Evolutionary conservation across 1,284 basidiomycete species (phyloP), one percentile per base, ranked within the genome.

Genomic region (Spongiforma sp.): DNA sequence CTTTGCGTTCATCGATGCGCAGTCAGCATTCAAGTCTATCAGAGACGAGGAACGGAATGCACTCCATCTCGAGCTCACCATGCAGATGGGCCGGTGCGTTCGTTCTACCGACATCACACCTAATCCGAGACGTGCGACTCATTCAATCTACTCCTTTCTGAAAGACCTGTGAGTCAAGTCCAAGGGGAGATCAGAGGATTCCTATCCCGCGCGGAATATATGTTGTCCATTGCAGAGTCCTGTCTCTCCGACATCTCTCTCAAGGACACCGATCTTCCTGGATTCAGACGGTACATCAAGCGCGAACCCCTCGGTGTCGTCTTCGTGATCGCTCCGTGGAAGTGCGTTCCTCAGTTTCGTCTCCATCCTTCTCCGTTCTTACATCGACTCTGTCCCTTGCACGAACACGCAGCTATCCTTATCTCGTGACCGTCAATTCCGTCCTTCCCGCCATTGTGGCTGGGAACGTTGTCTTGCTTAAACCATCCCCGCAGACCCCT

Each of bases 401-500:
- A 14, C 17, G 28, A 54, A 36, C 10, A 26, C 56, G 12, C 28
- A 57, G 93, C 78, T 97, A 87, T 78, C 95, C 95, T 0, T 96
- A 95, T 80, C 87, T 98, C 57, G 90, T 90, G 54, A 88, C 93
- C 41, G 87, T 98, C 77, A 98, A 98, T 79, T 89, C 93, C 3
- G 89, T 98, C 61, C 85, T 98, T 36, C 96, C 96, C 3, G 94
- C 95, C 1, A 81, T 98, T 65, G 82, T 97, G 43, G 88, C 94
- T 8, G 94, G 96, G 33, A 98, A 99, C 77, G 81, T 93, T 0
- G 93, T 98, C 19, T 79, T 98, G 57, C 82, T 98, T 75, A 99
- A 98, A 78, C 95, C 96, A 1, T 96, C 95, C 5, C 96, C 96
- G 2, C 96, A 98, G 76, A 98, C 96, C 0, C 96, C 96, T 33